Evolutionary conservation across 306 rosid species (phyloP), one percentile per base, ranked within the genome.

Genomic region (Biancaea sappan): DNA sequence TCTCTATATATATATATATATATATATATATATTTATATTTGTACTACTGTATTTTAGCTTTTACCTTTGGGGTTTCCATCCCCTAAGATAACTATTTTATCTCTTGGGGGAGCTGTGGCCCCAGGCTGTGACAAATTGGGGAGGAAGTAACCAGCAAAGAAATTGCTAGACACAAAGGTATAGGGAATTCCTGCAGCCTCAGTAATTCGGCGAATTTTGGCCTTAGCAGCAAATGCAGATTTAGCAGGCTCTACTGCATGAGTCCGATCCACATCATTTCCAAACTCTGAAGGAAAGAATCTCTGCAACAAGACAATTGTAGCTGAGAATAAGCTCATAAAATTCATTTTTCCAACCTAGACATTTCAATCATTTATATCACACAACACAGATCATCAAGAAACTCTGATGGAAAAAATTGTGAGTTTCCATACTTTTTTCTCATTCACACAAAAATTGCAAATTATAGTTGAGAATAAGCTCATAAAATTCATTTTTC

Each of bases 211-310:
- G 13, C 91, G 69, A 41, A 82, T 57, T 40, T 40, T 64, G 51
- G 76, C 70, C 65, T 84, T 84, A 2, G 2, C 7, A 4, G 60
- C 75, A 35, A 73, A 87, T 14, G 74, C 11, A 38, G 19, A 9
- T 41, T 56, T 70, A 2, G 80, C 88, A 4, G 88, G 88, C 18
- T 87, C 91, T 10, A 79, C 78, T 1, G 83, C 71, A 22, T 53
- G 28, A 54, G 24, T 46, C 3, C 83, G 74, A 34, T 84, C 91
- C 67, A 74, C 83, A 53, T 84, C 85, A 11, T 32, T 50, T 32
- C 88, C 87, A 41, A 84, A 87, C 67, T 87, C 91, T 1, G 91
- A 84, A 15, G 88, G 85, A 28, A 79, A 12, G 41, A 87, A 87
- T 59, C 86, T 82, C 88, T 86, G 82, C 12, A 57, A 70, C 32